A percentile compares a stretch with the other conserved stretches of the same genome.
phyloP scores from a whole-genome alignment of 2,329 filamentous ascomycete genomes.

The Lasiodiplodia theobromae region DNA sequence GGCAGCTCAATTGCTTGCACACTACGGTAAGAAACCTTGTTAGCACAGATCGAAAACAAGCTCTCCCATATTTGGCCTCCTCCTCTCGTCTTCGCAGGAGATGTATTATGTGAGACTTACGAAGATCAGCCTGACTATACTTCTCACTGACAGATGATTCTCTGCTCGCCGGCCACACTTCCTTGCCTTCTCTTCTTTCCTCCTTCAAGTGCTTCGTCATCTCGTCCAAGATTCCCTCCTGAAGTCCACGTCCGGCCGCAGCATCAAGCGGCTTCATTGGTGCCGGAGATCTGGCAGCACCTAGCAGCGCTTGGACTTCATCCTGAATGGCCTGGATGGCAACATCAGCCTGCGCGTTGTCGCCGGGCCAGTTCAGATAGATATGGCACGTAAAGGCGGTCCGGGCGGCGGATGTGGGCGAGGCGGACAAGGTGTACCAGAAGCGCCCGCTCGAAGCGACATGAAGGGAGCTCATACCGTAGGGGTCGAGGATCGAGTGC shows the following conservation, averaged over 20 bases:
- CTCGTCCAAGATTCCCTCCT: conserved; percentile 31
- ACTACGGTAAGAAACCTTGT: not conserved
- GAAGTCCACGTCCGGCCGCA: conserved; percentile 13
- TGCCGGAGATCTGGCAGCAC: not conserved
- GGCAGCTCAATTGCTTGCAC: conserved; percentile 24
- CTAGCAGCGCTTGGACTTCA: conserved; percentile 27
- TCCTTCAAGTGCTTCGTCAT: conserved; percentile 38
- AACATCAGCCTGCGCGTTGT: conserved; percentile 1
- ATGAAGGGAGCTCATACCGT: conserved; percentile 29
- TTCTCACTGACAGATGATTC: conserved; percentile 33
- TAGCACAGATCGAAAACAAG: not conserved
- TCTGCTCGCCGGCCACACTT: conserved; percentile 38
- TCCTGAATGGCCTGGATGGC: conserved; percentile 30
- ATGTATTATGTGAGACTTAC: conserved; percentile 29
- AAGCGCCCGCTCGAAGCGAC: conserved; percentile 25
- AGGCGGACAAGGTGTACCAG: conserved; percentile 31
- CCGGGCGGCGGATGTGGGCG: conserved; percentile 29
- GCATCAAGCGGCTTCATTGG: conserved; percentile 25
- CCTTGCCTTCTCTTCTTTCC: conserved; percentile 36
- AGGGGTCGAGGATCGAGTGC: conserved; percentile 4
- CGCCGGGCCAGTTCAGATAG: conserved; percentile 26
- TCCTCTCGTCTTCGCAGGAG: not conserved
- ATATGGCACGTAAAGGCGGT: conserved; percentile 31
- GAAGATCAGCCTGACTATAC: conserved; percentile 36
- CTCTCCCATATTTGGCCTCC: not conserved